phyloP scores from a whole-genome alignment of 208 protist species.

The Perkinsela sp. region DNA sequence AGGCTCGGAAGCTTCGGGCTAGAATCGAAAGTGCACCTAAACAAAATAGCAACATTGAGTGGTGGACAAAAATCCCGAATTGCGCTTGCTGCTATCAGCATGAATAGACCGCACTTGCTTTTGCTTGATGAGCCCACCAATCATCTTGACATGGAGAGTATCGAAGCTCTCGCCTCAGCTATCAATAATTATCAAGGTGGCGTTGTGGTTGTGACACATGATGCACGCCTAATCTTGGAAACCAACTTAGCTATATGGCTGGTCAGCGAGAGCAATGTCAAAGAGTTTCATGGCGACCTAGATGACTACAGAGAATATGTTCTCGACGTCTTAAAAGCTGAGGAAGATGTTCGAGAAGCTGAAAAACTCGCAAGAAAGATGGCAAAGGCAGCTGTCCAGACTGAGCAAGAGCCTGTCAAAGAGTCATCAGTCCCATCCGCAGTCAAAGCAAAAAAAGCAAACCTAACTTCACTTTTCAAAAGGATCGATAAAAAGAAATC shows the following conservation, averaged over 20 bases:
- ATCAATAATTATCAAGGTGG: slow-evolving; percentile 52
- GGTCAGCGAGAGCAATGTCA: slow-evolving; percentile 35
- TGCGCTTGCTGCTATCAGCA: slow-evolving; percentile 60
- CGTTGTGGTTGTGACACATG: slow-evolving; percentile 62
- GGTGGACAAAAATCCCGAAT: slow-evolving; percentile 78
- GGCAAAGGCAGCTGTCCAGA: slow-evolving; percentile 19
- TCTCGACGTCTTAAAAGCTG: slow-evolving; percentile 23
- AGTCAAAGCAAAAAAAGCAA: not conserved
- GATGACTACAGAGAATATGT: slow-evolving; percentile 53
- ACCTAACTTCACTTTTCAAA: not conserved
- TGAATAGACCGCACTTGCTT: slow-evolving; percentile 62
- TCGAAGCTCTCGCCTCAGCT: slow-evolving; percentile 44
- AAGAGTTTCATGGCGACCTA: slow-evolving; percentile 31
- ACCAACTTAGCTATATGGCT: slow-evolving; percentile 63
- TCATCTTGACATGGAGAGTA: slow-evolving; percentile 68
- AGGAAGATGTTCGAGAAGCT: slow-evolving; percentile 19
- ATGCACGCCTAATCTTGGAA: slow-evolving; percentile 52
- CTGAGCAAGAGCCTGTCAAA: slow-evolving; percentile 13
- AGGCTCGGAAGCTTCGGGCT: slow-evolving; percentile 54
- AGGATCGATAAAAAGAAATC: not conserved
- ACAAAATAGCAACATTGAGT: slow-evolving; percentile 62
- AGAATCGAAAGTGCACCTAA: slow-evolving; percentile 47
- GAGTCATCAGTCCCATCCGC: too few species aligned
- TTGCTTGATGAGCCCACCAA: slow-evolving; percentile 82
- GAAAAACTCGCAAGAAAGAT: slow-evolving; percentile 10